Percentiles rank a stretch among this genome's conserved stretches.
Conservation (phyloP, 768 basidiomycete species). For the Amanita pseudoporphyria region DNA sequence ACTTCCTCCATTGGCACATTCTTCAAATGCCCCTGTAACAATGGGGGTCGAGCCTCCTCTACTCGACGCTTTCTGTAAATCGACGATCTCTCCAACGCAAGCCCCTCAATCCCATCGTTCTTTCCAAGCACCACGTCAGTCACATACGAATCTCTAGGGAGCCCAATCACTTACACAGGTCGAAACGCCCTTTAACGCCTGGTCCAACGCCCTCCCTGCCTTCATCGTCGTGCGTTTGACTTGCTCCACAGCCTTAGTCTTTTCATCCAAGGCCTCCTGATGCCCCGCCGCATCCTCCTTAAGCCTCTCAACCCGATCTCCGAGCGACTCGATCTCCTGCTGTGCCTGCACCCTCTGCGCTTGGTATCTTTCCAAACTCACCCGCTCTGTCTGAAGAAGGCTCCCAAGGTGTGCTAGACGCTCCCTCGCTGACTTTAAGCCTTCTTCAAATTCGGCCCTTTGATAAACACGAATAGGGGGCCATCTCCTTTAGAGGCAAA, state of each 20-base stretch:
- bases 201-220: slow-evolving; percentile 71
- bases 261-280: slow-evolving; percentile 62
- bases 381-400: slow-evolving; percentile 41
- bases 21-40: slow-evolving; percentile 65
- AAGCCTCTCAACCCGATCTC: slow-evolving; percentile 44
- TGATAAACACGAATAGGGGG: background rate
- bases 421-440: slow-evolving; percentile 52
- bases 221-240: slow-evolving; percentile 63
- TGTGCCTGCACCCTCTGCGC: slow-evolving; percentile 44
- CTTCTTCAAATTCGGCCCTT: slow-evolving; percentile 79
- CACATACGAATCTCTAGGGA: background rate
- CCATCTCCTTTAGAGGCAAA: background rate
- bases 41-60: slow-evolving; percentile 82
- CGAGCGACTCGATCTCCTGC: slow-evolving; percentile 49
- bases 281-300: slow-evolving; percentile 52
- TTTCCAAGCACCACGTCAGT: slow-evolving; percentile 11
- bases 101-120: slow-evolving; percentile 82
- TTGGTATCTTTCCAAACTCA: slow-evolving; percentile 42
- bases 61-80: slow-evolving; percentile 89
- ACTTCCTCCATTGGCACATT: slow-evolving; percentile 96
- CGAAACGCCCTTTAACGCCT: slow-evolving; percentile 85
- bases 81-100: slow-evolving; percentile 74
- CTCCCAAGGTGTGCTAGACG: slow-evolving; percentile 48
- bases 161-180: slow-evolving; percentile 40
- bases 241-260: slow-evolving; percentile 63